Percentiles rank a stretch among this genome's conserved stretches.
These are phyloP conservation scores for Helianthus tuberosus DNA, from an alignment of 129 eudicot genomes.

Conservation along the genomic window DNA sequence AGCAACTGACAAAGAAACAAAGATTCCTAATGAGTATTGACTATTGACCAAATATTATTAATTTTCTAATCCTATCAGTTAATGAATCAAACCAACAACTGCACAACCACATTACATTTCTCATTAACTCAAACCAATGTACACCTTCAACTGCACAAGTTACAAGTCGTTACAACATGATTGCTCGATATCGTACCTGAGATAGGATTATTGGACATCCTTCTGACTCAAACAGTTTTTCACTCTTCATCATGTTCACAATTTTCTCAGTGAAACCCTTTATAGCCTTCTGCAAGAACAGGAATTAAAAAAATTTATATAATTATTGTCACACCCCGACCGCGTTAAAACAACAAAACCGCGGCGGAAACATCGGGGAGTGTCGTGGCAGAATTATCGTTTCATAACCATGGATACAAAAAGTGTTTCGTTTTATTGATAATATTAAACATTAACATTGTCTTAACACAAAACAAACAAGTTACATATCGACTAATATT, in stretches of 20 bases:
- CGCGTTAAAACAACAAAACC: no score
- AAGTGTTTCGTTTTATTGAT: no score
- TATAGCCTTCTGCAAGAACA: constrained; percentile 62
- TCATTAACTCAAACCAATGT: constrained; percentile 15
- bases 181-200: constrained; percentile 50
- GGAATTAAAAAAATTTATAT: not conserved
- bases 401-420: no score
- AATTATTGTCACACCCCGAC: no score
- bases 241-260: constrained; percentile 87
- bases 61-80: constrained; percentile 9
- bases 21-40: constrained; percentile 25
- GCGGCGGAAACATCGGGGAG: no score
- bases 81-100: constrained; percentile 25
- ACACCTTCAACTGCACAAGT: constrained; percentile 29
- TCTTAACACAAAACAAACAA: no score
- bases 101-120: constrained; percentile 22
- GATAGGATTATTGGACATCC: constrained; percentile 96
- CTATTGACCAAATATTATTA: constrained; percentile 25
- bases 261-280: constrained; percentile 75
- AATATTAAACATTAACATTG: no score
- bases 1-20: constrained; percentile 27
- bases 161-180: constrained; percentile 16
- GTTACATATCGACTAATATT: no score
- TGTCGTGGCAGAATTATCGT: no score
- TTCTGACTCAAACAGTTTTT: constrained; percentile 77